phyloP scores from a whole-genome alignment of 306 rosid species.

The Clitoria ternatea region DNA sequence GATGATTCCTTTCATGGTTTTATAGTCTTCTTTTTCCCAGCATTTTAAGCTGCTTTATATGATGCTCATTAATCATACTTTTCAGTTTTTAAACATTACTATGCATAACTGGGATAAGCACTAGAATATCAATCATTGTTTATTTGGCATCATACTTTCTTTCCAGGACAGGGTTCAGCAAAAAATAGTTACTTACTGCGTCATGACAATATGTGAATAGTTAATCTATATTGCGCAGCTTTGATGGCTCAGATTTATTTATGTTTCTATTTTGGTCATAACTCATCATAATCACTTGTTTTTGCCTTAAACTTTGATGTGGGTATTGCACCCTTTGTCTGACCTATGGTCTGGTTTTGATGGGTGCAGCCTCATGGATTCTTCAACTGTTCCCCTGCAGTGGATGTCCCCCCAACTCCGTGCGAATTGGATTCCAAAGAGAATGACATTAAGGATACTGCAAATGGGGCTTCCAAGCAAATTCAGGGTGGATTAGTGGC shows the following conservation, averaged over 20 bases:
- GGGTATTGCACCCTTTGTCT: neutral
- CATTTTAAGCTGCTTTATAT: neutral
- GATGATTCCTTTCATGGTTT: neutral
- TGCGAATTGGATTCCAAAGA: slow-evolving; percentile 55
- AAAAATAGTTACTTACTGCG: no score
- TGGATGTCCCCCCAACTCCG: slow-evolving; percentile 60
- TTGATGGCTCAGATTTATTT: neutral
- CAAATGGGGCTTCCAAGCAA: slow-evolving; percentile 29
- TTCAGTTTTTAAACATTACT: no score
- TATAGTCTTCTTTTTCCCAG: neutral
- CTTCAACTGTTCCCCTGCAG: slow-evolving; percentile 73
- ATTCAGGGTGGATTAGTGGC: slow-evolving; percentile 34
- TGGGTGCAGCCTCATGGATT: slow-evolving; percentile 81
- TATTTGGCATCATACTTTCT: neutral
- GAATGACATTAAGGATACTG: slow-evolving; percentile 26
- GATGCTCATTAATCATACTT: neutral
- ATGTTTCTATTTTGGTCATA: neutral
- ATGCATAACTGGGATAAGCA: neutral
- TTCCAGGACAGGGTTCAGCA: neutral
- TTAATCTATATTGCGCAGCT: no score
- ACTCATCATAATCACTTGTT: neutral
- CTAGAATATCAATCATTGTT: neutral
- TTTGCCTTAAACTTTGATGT: neutral
- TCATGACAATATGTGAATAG: no score
- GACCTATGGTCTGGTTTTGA: neutral